Conservation (phyloP, 2,329 filamentous ascomycete species). For the Paecilomyces variotii region DNA sequence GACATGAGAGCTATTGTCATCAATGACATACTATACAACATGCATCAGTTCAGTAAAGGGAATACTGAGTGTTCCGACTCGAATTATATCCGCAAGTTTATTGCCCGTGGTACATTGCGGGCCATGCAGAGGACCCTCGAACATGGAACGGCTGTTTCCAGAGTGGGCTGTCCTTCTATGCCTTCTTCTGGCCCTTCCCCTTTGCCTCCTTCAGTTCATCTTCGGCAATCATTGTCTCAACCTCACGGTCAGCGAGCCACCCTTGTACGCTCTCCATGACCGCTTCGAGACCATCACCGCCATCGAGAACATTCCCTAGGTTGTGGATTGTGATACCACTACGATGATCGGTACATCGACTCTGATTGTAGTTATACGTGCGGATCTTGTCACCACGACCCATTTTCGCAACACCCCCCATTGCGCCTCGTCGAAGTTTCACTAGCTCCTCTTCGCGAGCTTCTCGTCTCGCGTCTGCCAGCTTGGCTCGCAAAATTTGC, state of each 20-base stretch:
- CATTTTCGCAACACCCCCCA: conserved; percentile 68
- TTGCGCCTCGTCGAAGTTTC: conserved; percentile 65
- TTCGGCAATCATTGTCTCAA: conserved; percentile 60
- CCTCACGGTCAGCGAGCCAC: conserved; percentile 69
- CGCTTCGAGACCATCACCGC: conserved; percentile 62
- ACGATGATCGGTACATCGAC: conserved; percentile 82
- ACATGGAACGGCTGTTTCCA: not conserved
- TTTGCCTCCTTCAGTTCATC: conserved; percentile 43
- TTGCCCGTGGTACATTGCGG: not conserved
- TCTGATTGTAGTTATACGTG: conserved; percentile 76
- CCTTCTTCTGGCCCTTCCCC: conserved; percentile 5
- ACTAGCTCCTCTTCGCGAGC: conserved; percentile 74
- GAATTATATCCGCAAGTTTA: not conserved
- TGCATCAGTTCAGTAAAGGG: not conserved
- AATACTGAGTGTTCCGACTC: not conserved
- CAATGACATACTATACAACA: not conserved
- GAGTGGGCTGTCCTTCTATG: not conserved
- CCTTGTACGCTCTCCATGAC: conserved; percentile 70
- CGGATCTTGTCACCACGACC: conserved; percentile 89
- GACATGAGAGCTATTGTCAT: not conserved
- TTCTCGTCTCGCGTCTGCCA: conserved; percentile 74
- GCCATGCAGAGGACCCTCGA: not conserved
- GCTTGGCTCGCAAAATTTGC: conserved; percentile 69
- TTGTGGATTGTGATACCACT: conserved; percentile 73
- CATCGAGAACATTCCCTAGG: conserved; percentile 69